Evolutionary conservation across 2,329 filamentous ascomycete genomes (phyloP).

Genomic region (Corynespora cassiicola): DNA sequence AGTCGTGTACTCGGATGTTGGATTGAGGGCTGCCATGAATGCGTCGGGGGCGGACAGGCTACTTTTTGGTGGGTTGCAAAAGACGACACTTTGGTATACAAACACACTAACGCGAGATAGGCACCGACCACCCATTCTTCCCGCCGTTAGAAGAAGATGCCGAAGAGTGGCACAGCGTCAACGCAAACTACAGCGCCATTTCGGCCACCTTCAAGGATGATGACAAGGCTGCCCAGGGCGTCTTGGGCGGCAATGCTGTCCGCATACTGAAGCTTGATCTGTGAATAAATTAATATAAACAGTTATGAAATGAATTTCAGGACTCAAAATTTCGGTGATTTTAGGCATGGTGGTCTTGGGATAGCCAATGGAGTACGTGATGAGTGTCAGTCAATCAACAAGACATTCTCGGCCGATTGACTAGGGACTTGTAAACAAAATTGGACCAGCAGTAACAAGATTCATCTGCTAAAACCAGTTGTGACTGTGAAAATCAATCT

Average conservation of each 20-base stretch:
- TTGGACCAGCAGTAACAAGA: no score
- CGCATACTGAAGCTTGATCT: slow-evolving; percentile 52
- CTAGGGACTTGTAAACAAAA: no score
- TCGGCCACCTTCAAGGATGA: slow-evolving; percentile 56
- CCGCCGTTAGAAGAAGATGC: slow-evolving; percentile 72
- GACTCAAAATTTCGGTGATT: no score
- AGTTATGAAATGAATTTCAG: no score
- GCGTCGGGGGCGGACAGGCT: slow-evolving; percentile 72
- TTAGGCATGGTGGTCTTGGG: no score
- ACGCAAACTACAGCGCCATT: slow-evolving; percentile 64
- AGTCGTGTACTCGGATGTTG: slow-evolving; percentile 80
- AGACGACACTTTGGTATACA: not conserved
- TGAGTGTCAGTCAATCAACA: no score
- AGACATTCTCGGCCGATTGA: no score
- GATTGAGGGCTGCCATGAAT: slow-evolving; percentile 72
- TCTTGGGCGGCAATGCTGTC: slow-evolving; percentile 67
- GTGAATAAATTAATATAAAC: no score
- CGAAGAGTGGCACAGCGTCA: slow-evolving; percentile 74
- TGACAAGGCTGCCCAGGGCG: slow-evolving; percentile 55
- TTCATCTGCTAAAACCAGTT: no score
- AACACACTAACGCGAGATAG: slow-evolving; percentile 31
- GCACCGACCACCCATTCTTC: slow-evolving; percentile 85
- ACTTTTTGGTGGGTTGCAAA: slow-evolving; percentile 69
- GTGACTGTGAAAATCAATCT: no score
- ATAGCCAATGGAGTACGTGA: no score